These are phyloP conservation scores for Trichaptum fuscoviolaceum DNA, from an alignment of 768 basidiomycete genomes.

Conservation along the genomic window DNA sequence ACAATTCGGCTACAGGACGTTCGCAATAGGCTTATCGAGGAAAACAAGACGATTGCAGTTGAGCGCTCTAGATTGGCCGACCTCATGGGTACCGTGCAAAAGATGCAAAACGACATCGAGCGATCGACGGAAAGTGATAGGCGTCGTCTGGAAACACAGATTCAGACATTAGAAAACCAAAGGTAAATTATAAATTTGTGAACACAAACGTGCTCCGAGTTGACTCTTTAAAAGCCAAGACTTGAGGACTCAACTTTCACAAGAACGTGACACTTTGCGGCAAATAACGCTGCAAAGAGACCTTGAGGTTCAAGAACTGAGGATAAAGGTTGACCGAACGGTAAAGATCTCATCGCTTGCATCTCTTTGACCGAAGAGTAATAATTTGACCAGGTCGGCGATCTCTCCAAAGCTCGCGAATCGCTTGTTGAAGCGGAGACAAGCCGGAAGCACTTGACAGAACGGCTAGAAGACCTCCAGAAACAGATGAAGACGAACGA, in stretches of 20 bases:
- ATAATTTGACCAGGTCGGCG: constrained; percentile 42
- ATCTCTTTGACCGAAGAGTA: neutral
- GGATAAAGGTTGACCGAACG: constrained; percentile 61
- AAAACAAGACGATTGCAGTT: constrained; percentile 72
- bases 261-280: constrained; percentile 72
- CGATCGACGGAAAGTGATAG: constrained; percentile 80
- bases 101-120: constrained; percentile 86
- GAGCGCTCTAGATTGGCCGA: constrained; percentile 85
- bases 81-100: constrained; percentile 84
- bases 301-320: constrained; percentile 71
- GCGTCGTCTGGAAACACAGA: constrained; percentile 70
- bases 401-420: constrained; percentile 66
- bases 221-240: constrained; percentile 52
- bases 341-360: constrained; percentile 37
- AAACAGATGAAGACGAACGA: constrained; percentile 67
- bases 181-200: constrained; percentile 41
- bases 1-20: constrained; percentile 45
- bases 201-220: neutral
- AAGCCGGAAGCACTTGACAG: constrained; percentile 73
- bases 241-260: constrained; percentile 56
- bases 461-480: constrained; percentile 56
- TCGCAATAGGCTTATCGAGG: constrained; percentile 76
- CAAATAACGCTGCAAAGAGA: constrained; percentile 77
- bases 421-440: constrained; percentile 67
- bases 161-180: constrained; percentile 74